Conservation (phyloP, 768 basidiomycete species). For the Melanogaster broomeanus region DNA sequence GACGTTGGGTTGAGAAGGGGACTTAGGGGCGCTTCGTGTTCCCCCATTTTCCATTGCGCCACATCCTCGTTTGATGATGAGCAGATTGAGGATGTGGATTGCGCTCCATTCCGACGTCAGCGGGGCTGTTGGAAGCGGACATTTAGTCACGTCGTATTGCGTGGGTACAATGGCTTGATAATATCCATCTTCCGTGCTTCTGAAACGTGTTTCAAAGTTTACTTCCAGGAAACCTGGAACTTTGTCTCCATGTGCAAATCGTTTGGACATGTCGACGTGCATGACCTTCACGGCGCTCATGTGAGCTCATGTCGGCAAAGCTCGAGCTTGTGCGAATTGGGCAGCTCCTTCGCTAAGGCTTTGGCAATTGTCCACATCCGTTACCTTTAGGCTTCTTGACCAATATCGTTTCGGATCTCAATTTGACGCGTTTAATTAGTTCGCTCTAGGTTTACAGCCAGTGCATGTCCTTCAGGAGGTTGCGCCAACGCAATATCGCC, state of each 20-base stretch:
- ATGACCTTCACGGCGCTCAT: conserved; percentile 10
- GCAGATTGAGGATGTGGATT: not conserved
- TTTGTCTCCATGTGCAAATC: conserved; percentile 16
- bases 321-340: conserved; percentile 26
- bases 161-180: conserved; percentile 1
- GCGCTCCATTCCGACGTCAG: conserved; percentile 20
- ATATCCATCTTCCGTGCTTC: conserved; percentile 10
- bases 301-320: conserved; percentile 21
- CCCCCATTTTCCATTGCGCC: not conserved
- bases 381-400: conserved; percentile 31
- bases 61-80: conserved; percentile 9
- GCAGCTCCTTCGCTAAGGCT: too few species aligned
- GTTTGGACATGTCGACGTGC: conserved; percentile 15
- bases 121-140: conserved; percentile 19
- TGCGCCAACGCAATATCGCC: too few species aligned
- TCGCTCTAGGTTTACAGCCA: too few species aligned
- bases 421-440: conserved; percentile 9
- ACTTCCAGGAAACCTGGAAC: conserved; percentile 1
- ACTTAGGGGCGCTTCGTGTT: not conserved
- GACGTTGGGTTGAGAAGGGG: not conserved
- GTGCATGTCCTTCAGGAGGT: too few species aligned
- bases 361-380: conserved; percentile 28
- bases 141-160: too few species aligned
- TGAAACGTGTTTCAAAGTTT: conserved; percentile 3
- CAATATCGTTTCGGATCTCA: conserved; percentile 10